Percentiles rank a stretch among this genome's conserved stretches.
These are phyloP conservation scores for Colletotrichum sp. DNA, from an alignment of 2,329 filamentous ascomycete genomes.

Conservation along the genomic window DNA sequence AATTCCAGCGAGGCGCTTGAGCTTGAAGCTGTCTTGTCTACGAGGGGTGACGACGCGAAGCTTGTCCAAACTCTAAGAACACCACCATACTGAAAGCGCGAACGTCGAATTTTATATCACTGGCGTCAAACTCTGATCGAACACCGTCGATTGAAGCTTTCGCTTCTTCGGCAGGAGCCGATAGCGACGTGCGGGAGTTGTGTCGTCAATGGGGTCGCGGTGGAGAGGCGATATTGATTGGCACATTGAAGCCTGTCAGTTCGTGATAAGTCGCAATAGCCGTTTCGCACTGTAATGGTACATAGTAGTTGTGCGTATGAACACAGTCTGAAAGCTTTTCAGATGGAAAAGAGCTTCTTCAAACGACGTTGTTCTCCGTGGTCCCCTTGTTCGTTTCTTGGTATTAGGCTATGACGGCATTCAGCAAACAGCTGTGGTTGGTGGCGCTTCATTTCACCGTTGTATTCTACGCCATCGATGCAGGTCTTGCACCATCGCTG, in stretches of 20 bases:
- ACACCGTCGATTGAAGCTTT: constrained; percentile 13
- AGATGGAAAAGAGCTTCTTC: neutral
- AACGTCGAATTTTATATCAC: neutral
- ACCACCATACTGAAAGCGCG: neutral
- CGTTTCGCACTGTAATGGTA: neutral
- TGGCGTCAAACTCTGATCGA: neutral
- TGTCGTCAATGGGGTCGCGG: neutral
- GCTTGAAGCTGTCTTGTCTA: neutral
- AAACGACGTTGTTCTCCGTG: neutral
- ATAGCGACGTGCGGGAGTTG: neutral
- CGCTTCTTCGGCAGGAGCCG: constrained; percentile 6
- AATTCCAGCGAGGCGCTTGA: neutral
- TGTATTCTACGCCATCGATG: neutral
- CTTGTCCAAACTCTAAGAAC: neutral
- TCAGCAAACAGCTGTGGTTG: neutral
- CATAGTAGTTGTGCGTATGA: accelerated
- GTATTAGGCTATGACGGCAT: neutral
- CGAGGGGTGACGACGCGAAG: neutral
- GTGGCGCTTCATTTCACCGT: constrained; percentile 2
- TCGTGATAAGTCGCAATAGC: neutral
- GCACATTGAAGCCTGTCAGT: neutral
- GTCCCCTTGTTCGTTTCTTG: neutral
- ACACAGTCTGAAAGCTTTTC: neutral
- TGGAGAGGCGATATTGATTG: neutral
- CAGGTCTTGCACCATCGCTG: constrained; percentile 1